Conservation (phyloP, 1,284 basidiomycete species). For the Marasmius tenuissimus region DNA sequence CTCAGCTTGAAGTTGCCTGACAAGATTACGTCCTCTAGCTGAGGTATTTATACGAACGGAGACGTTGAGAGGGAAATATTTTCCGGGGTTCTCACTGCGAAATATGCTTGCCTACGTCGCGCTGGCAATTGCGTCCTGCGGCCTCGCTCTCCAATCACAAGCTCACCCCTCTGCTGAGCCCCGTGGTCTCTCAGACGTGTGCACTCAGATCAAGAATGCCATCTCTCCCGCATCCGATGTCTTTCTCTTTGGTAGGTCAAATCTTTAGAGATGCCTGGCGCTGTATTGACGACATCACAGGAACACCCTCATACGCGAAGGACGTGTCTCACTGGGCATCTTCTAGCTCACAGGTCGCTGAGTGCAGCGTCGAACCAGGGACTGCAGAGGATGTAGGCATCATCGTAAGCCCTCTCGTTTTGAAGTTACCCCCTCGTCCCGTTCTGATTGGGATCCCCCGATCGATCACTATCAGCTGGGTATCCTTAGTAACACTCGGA, state of each 20-base stretch:
- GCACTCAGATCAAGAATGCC: constrained; percentile 24
- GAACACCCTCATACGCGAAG: constrained; percentile 27
- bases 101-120: neutral
- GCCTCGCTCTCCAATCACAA: neutral
- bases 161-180: neutral
- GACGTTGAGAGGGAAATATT: no score
- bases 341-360: constrained; percentile 40
- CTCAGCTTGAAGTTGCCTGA: no score
- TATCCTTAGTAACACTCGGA: constrained; percentile 41
- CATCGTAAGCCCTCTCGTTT: constrained; percentile 35
- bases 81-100: no score
- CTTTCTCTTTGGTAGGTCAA: constrained; percentile 27
- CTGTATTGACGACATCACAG: constrained; percentile 4
- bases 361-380: constrained; percentile 54
- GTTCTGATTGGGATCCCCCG: neutral
- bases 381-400: constrained; percentile 44
- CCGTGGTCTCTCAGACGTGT: constrained; percentile 13
- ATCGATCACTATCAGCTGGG: constrained; percentile 30
- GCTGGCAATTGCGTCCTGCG: neutral
- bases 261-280: neutral
- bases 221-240: constrained; percentile 34
- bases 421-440: neutral
- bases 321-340: constrained; percentile 46
- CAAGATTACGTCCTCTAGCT: no score
- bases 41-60: no score